A percentile compares a stretch with the other conserved stretches of the same genome.
phyloP scores from a whole-genome alignment of 805 yeast genomes.

The Isabelozyma pseudorhagii region DNA sequence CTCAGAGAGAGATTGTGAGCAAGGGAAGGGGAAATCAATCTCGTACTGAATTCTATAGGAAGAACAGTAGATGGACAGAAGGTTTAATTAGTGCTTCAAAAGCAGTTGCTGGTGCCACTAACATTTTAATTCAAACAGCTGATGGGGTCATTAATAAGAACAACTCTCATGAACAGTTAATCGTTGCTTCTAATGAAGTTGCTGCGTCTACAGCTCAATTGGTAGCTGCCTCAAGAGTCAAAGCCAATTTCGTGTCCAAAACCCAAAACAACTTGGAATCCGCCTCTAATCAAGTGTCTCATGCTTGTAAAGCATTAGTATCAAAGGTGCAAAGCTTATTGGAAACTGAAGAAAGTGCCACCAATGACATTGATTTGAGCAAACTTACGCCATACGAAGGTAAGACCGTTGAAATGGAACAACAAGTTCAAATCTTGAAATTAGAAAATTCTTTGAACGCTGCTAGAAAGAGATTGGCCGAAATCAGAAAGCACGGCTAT shows the following conservation, averaged over 20 bases:
- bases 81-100: slow-evolving; percentile 88
- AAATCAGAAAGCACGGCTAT: slow-evolving; percentile 77
- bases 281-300: slow-evolving; percentile 65
- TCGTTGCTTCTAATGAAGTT: slow-evolving; percentile 88
- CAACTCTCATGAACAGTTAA: slow-evolving; percentile 77
- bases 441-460: slow-evolving; percentile 67
- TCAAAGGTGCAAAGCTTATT: slow-evolving; percentile 63
- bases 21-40: slow-evolving; percentile 65
- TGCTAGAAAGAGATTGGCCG: slow-evolving; percentile 81
- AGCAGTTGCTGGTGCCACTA: slow-evolving; percentile 81
- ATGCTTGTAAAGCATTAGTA: slow-evolving; percentile 75
- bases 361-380: slow-evolving; percentile 58
- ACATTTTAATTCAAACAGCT: slow-evolving; percentile 77
- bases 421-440: slow-evolving; percentile 84
- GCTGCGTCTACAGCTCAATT: slow-evolving; percentile 91
- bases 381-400: slow-evolving; percentile 73
- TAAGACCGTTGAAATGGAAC: slow-evolving; percentile 86
- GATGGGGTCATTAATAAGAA: slow-evolving; percentile 68
- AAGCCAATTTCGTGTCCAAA: slow-evolving; percentile 71
- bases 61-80: slow-evolving; percentile 90
- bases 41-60: slow-evolving; percentile 74
- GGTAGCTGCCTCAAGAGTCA: slow-evolving; percentile 87
- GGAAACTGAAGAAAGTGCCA: slow-evolving; percentile 29
- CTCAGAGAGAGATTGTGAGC: slow-evolving; percentile 78
- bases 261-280: slow-evolving; percentile 71